These are phyloP conservation scores for Flaveria brownii DNA, from an alignment of 129 eudicot genomes.

Conservation along the genomic window DNA sequence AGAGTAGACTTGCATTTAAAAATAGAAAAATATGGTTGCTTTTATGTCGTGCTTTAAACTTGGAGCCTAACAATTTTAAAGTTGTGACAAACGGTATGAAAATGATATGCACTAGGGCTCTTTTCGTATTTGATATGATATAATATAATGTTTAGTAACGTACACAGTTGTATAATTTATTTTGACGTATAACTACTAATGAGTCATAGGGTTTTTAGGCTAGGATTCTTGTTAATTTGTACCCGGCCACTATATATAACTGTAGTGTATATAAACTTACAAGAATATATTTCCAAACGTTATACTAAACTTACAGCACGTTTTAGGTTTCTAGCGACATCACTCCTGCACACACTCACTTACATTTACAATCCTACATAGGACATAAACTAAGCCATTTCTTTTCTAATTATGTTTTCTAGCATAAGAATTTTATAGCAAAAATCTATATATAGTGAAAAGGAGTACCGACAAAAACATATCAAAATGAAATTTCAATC, in stretches of 20 bases:
- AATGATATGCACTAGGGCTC: not conserved
- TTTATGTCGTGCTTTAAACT: slow-evolving; percentile 19
- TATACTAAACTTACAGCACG: no score
- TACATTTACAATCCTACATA: no score
- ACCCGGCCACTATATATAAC: not conserved
- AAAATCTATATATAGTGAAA: no score
- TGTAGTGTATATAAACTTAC: not conserved
- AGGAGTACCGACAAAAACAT: no score
- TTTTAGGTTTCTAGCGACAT: no score
- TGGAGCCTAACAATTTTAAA: slow-evolving; percentile 11
- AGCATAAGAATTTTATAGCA: no score
- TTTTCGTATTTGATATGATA: not conserved
- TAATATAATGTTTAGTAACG: not conserved
- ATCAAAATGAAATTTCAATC: no score
- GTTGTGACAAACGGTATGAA: not conserved
- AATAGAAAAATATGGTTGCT: slow-evolving; percentile 20
- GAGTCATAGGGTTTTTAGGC: not conserved
- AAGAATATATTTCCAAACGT: no score
- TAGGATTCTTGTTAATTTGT: not conserved
- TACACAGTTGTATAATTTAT: not conserved
- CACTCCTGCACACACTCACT: no score
- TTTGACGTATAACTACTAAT: not conserved
- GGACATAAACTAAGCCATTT: no score
- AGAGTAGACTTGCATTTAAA: slow-evolving; percentile 22
- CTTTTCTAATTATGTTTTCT: no score